Percentiles rank a stretch among this genome's conserved stretches.
phyloP scores from a whole-genome alignment of 129 eudicot species.

The Pseudognaphalium luteoalbum region DNA sequence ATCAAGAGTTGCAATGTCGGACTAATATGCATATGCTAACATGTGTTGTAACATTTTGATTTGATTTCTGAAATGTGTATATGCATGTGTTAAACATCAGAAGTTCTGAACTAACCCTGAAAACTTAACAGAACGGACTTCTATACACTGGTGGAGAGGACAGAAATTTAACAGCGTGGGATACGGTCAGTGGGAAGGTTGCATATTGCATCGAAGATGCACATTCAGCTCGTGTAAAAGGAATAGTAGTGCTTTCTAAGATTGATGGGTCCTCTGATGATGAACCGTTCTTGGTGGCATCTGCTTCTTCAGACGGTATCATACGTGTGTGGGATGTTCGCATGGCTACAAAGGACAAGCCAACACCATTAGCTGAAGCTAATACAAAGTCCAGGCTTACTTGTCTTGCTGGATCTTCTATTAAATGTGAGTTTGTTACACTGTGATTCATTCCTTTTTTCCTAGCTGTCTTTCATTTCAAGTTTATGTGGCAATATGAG shows the following conservation, averaged over 20 bases:
- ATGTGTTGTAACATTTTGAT: constrained; percentile 35
- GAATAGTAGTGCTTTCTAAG: constrained; percentile 72
- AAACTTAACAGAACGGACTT: constrained; percentile 62
- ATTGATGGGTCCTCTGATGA: constrained; percentile 47
- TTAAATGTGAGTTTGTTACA: constrained; percentile 57
- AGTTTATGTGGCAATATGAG: background rate
- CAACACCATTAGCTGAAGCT: constrained; percentile 76
- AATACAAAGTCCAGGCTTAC: constrained; percentile 92
- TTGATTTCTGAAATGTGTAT: constrained; percentile 2
- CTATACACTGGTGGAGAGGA: constrained; percentile 95
- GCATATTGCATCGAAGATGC: constrained; percentile 87
- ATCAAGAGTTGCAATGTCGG: background rate
- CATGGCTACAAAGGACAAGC: constrained; percentile 46
- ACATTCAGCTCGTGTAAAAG: constrained; percentile 87
- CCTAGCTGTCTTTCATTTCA: background rate
- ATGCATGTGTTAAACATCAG: background rate
- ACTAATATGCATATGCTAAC: background rate
- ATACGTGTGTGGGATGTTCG: constrained; percentile 96
- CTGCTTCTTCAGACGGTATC: constrained; percentile 96
- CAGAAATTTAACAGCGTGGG: constrained; percentile 86
- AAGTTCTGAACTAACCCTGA: constrained; percentile 11
- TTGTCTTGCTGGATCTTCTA: constrained; percentile 96
- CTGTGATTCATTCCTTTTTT: background rate
- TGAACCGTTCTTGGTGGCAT: constrained; percentile 74
- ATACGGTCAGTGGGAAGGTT: constrained; percentile 67